These are phyloP conservation scores for Cadophora gregata DNA, from an alignment of 2,329 filamentous ascomycete species.

Conservation along the genomic window DNA sequence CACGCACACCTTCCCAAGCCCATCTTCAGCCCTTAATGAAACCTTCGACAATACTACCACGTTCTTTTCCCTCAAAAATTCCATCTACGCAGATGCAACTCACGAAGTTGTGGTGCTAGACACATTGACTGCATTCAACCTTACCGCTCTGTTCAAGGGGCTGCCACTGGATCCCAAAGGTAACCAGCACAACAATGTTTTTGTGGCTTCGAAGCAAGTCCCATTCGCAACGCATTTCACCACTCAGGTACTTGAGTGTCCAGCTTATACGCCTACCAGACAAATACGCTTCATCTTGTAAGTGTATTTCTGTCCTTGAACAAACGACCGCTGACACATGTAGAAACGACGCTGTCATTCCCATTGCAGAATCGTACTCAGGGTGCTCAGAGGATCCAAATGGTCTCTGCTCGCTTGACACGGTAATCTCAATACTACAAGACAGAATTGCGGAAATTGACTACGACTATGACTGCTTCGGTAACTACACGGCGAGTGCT, in stretches of 20 bases:
- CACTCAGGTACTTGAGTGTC: constrained; percentile 25
- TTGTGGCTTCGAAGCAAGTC: constrained; percentile 24
- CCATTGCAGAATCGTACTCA: constrained; percentile 21
- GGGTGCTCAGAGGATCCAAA: constrained; percentile 23
- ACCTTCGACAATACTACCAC: constrained; percentile 49
- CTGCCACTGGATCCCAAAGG: constrained; percentile 16
- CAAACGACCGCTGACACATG: background rate
- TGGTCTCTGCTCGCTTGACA: constrained; percentile 28
- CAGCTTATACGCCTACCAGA: constrained; percentile 21
- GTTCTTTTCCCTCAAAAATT: constrained; percentile 52
- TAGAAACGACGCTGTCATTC: constrained; percentile 27
- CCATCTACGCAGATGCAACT: constrained; percentile 51
- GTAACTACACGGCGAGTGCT: constrained; percentile 23
- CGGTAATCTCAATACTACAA: constrained; percentile 23
- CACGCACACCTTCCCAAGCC: constrained; percentile 34
- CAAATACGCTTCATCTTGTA: constrained; percentile 28
- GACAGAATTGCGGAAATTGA: constrained; percentile 27
- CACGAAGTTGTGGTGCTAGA: constrained; percentile 47
- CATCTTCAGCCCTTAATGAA: constrained; percentile 32
- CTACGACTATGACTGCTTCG: constrained; percentile 28
- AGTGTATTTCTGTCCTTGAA: background rate
- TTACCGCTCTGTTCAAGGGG: constrained; percentile 24
- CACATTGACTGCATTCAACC: constrained; percentile 25
- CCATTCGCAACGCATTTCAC: constrained; percentile 29
- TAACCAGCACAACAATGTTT: constrained; percentile 21